Evolutionary conservation across 2,329 filamentous ascomycete species (phyloP).

Genomic region (Alternaria alternata): DNA sequence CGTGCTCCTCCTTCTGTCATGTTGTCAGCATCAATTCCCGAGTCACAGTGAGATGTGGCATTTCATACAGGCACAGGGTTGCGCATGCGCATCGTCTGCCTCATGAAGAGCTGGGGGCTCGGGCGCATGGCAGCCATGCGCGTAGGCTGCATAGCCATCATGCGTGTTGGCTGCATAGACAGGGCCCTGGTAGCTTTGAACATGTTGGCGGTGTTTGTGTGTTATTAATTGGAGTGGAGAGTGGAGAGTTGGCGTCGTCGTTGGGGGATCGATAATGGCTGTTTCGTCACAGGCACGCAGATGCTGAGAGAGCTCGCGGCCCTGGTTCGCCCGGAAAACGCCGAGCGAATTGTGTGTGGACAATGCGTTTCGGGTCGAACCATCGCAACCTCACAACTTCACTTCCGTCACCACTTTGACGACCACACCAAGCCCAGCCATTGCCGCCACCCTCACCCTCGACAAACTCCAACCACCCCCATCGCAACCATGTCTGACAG

Average conservation of each 20-base stretch:
- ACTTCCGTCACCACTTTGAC: conserved; percentile 39
- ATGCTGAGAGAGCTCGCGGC: conserved; percentile 30
- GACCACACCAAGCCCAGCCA: conserved; percentile 33
- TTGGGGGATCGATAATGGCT: conserved; percentile 35
- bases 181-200: conserved; percentile 50
- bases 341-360: conserved; percentile 46
- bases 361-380: conserved; percentile 46
- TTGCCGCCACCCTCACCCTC: conserved; percentile 35
- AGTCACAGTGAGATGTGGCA: not conserved
- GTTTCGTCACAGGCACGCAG: conserved; percentile 40
- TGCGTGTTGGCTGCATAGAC: conserved; percentile 52
- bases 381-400: conserved; percentile 42
- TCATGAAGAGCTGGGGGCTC: conserved; percentile 47
- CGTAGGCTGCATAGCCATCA: conserved; percentile 53
- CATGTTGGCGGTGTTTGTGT: conserved; percentile 29
- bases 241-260: conserved; percentile 30
- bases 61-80: conserved; percentile 74
- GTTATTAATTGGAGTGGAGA: conserved; percentile 31
- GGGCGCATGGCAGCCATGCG: conserved; percentile 51
- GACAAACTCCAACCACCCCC: conserved; percentile 28
- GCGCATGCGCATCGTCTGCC: conserved; percentile 60
- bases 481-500: conserved; percentile 82
- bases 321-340: conserved; percentile 37
- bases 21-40: conserved; percentile 50
- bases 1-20: conserved; percentile 68